Percentiles rank a stretch among this genome's conserved stretches.
Evolutionary conservation across 257 asterid genomes (phyloP).

Genomic region (Rubia yunnanensis): DNA sequence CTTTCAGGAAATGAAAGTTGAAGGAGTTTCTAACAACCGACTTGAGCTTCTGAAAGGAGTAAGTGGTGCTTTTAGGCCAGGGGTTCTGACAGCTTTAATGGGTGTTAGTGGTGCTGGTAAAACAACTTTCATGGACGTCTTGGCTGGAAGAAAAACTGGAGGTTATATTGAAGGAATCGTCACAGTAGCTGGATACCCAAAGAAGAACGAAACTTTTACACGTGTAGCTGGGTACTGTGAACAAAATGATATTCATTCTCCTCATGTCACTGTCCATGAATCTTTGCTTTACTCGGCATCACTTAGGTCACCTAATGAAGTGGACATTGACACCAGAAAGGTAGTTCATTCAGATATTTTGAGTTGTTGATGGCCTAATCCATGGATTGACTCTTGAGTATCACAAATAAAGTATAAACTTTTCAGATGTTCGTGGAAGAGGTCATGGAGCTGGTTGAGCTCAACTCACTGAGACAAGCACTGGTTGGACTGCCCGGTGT

Average conservation of each 20-base stretch:
- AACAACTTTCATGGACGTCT: constrained; percentile 13
- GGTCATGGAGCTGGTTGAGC: constrained; percentile 54
- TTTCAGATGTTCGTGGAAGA: constrained; percentile 11
- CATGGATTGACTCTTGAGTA: neutral
- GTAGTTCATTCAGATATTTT: constrained; percentile 2
- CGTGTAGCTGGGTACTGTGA: constrained; percentile 13
- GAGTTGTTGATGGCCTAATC: neutral
- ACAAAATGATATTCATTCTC: constrained; percentile 15
- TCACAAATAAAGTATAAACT: neutral
- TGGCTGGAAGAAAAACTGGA: constrained; percentile 14
- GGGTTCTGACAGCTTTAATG: constrained; percentile 12
- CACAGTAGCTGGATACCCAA: constrained; percentile 2
- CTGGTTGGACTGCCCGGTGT: constrained; percentile 83
- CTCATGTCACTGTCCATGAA: constrained; percentile 10
- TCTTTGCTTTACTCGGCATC: constrained; percentile 11
- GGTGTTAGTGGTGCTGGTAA: constrained; percentile 15
- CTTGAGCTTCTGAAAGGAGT: constrained; percentile 5
- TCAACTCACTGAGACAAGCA: constrained; percentile 44
- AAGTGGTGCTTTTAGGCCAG: constrained; percentile 11
- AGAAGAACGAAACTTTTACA: constrained; percentile 14
- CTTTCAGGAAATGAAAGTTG: constrained; percentile 9
- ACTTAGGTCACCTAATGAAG: constrained; percentile 7
- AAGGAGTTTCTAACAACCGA: neutral
- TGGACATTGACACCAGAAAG: constrained; percentile 7
- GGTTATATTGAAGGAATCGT: constrained; percentile 10